Conservation (phyloP, 768 basidiomycete genomes). For the Botryobasidium botryosum region DNA sequence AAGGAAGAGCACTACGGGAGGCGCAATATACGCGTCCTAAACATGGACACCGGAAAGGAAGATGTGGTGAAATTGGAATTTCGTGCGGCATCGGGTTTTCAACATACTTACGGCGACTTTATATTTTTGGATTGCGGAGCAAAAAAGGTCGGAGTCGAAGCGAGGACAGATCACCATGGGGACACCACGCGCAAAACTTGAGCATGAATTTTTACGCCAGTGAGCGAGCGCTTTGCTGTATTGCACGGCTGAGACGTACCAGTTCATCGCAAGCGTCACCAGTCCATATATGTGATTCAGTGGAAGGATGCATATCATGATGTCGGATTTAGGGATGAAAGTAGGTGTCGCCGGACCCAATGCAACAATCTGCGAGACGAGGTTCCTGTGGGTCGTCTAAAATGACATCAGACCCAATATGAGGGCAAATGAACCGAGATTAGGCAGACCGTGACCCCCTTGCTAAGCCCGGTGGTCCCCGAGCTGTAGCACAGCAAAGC, state of each 20-base stretch:
- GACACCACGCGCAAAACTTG: conserved; percentile 11
- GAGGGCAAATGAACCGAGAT: background rate
- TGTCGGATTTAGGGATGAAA: background rate
- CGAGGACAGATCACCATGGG: conserved; percentile 23
- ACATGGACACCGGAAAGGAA: background rate
- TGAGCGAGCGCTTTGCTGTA: background rate
- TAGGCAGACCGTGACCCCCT: conserved; percentile 35
- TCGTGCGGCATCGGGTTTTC: background rate
- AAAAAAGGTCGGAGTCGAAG: conserved; percentile 56
- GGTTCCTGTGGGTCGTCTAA: conserved; percentile 37
- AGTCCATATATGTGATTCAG: conserved; percentile 12
- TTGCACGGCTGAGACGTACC: background rate
- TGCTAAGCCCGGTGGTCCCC: conserved; percentile 66
- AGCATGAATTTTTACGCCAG: background rate
- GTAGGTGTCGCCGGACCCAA: no score
- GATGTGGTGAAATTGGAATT: background rate
- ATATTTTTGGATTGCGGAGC: conserved; percentile 46
- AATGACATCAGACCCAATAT: background rate
- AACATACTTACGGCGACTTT: conserved; percentile 28
- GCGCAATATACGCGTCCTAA: conserved; percentile 38
- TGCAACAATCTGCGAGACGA: conserved; percentile 2
- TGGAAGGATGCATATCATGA: background rate
- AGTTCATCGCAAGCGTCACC: background rate
- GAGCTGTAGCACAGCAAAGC: conserved; percentile 43
- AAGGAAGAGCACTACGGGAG: conserved; percentile 68